phyloP scores from a whole-genome alignment of 331 rosid species.

The Malus hybrid region DNA sequence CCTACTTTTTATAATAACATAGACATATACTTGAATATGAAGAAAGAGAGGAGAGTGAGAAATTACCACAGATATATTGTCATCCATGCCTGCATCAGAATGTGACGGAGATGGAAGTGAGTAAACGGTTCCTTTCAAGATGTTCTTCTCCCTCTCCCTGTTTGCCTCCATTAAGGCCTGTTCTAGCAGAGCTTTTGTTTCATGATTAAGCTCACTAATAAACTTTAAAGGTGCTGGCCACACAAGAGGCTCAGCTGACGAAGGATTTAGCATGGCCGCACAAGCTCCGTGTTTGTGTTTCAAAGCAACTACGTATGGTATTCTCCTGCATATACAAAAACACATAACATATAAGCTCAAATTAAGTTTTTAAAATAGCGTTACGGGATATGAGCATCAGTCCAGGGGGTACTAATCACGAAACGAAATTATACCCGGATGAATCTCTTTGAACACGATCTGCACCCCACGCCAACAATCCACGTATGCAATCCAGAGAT shows the following conservation, averaged over 20 bases:
- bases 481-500: conserved; percentile 79
- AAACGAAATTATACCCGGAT: conserved; percentile 44
- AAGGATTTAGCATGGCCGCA: conserved; percentile 83
- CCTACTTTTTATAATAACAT: neutral
- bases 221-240: conserved; percentile 98
- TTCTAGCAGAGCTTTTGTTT: conserved; percentile 82
- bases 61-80: conserved; percentile 59
- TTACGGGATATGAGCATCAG: neutral
- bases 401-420: neutral
- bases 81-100: conserved; percentile 44
- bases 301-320: conserved; percentile 76
- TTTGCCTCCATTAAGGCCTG: conserved; percentile 90
- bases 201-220: conserved; percentile 79
- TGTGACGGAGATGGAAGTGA: conserved; percentile 61
- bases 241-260: conserved; percentile 94
- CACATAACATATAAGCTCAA: neutral
- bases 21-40: neutral
- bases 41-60: neutral
- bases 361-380: neutral
- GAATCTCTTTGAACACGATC: conserved; percentile 81
- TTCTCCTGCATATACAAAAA: conserved; percentile 51
- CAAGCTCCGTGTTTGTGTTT: conserved; percentile 70
- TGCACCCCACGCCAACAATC: conserved; percentile 87
- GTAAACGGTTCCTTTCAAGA: conserved; percentile 52
- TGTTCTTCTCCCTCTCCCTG: conserved; percentile 74